Evolutionary conservation across 805 yeast genomes (phyloP).

Genomic region (Vanderwaltozyma polyspora): DNA sequence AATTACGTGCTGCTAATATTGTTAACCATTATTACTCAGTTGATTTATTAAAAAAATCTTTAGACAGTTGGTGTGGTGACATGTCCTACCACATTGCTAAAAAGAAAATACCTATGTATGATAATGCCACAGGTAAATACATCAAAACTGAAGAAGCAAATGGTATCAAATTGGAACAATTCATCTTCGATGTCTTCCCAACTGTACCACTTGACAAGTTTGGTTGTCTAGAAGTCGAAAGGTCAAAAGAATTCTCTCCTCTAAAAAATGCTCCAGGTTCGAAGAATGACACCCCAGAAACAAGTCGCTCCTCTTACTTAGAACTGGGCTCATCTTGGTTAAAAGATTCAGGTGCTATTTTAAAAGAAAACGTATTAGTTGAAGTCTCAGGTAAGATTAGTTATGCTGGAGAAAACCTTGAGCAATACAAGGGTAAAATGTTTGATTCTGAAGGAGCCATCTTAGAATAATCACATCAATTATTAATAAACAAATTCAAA

Average conservation of each 20-base stretch:
- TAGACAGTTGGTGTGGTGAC: constrained; percentile 58
- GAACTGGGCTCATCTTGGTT: constrained; percentile 69
- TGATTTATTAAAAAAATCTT: constrained; percentile 46
- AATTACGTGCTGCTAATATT: constrained; percentile 87
- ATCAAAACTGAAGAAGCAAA: constrained; percentile 65
- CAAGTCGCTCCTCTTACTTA: constrained; percentile 59
- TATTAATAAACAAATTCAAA: not conserved
- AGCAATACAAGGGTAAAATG: constrained; percentile 38
- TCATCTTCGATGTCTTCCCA: constrained; percentile 92
- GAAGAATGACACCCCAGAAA: constrained; percentile 72
- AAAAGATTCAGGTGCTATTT: constrained; percentile 51
- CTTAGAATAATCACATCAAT: constrained; percentile 15
- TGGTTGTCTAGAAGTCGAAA: constrained; percentile 85
- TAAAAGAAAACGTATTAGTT: constrained; percentile 39
- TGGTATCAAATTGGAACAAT: constrained; percentile 92
- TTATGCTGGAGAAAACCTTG: constrained; percentile 66
- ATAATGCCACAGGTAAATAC: constrained; percentile 34
- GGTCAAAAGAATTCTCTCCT: constrained; percentile 83
- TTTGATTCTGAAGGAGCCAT: constrained; percentile 22
- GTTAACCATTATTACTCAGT: constrained; percentile 93
- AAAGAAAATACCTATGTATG: constrained; percentile 68
- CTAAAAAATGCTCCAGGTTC: constrained; percentile 83
- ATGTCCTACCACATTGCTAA: constrained; percentile 93
- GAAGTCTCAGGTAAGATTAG: constrained; percentile 73
- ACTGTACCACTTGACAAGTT: constrained; percentile 57